These are phyloP conservation scores for Inga oerstediana DNA, from an alignment of 306 rosid species.

Conservation along the genomic window DNA sequence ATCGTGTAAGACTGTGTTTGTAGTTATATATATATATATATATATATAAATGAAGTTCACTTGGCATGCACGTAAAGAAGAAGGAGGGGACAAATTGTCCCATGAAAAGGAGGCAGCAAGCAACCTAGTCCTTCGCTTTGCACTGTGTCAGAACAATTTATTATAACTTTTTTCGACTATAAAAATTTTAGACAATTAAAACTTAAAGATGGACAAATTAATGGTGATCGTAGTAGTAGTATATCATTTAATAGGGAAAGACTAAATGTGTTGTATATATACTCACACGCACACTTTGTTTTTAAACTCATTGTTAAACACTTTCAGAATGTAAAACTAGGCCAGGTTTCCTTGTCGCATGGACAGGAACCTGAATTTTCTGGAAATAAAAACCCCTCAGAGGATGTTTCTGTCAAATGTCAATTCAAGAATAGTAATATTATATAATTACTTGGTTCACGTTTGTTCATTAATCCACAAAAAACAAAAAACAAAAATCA, in stretches of 20 bases:
- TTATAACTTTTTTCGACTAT: not conserved
- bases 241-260: not conserved
- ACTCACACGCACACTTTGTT: not conserved
- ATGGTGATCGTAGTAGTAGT: too few species aligned
- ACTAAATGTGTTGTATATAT: not conserved
- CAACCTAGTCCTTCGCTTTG: constrained; percentile 39
- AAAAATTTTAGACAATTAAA: not conserved
- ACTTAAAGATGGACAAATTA: too few species aligned
- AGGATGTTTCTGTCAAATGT: not conserved
- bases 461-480: not conserved
- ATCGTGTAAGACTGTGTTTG: constrained; percentile 7
- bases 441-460: too few species aligned
- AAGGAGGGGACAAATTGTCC: constrained; percentile 50
- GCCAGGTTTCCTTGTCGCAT: not conserved
- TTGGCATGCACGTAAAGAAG: constrained; percentile 84
- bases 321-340: not conserved
- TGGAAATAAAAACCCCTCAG: not conserved
- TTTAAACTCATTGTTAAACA: not conserved
- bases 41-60: constrained; percentile 35
- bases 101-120: constrained; percentile 68
- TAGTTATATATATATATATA: too few species aligned
- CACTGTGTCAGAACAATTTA: not conserved
- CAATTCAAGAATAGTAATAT: too few species aligned
- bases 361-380: not conserved
- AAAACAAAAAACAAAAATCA: not conserved